A percentile compares a stretch with the other conserved stretches of the same genome.
Conservation (phyloP, 495 filamentous ascomycete species). For the Xylaria sp. region DNA sequence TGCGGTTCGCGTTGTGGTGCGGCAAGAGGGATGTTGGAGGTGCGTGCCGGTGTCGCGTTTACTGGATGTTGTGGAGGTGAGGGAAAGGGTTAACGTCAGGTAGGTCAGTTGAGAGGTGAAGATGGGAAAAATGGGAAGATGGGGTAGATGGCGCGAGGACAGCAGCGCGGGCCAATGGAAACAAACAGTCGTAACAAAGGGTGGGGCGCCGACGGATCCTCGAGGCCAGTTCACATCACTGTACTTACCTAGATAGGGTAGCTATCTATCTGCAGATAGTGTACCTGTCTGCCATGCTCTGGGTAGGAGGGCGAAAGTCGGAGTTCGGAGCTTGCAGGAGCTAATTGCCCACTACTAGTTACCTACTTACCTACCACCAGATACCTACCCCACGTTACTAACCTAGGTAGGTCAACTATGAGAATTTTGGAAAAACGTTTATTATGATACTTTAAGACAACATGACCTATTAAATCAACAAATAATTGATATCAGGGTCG, state of each 20-base stretch:
- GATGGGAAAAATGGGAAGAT: conserved; percentile 25
- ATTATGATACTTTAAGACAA: background rate
- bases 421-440: background rate
- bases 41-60: conserved; percentile 3
- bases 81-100: conserved; percentile 17
- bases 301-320: background rate
- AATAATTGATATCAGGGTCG: background rate
- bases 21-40: background rate
- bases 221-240: background rate
- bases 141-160: conserved; percentile 17
- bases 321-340: background rate
- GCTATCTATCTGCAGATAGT: background rate
- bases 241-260: background rate
- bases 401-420: background rate
- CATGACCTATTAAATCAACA: background rate
- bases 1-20: background rate
- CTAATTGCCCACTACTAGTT: background rate
- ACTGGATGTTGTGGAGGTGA: conserved; percentile 15
- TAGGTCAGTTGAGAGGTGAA: conserved; percentile 21
- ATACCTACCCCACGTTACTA: conserved; percentile 5
- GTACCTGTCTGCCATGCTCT: background rate
- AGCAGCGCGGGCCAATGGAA: conserved; percentile 1
- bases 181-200: conserved; percentile 8
- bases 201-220: conserved; percentile 9
- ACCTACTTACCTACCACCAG: too few relatives aligned